These are phyloP conservation scores for Candida sp. DNA, from an alignment of 1,139 yeast species.

Conservation along the genomic window DNA sequence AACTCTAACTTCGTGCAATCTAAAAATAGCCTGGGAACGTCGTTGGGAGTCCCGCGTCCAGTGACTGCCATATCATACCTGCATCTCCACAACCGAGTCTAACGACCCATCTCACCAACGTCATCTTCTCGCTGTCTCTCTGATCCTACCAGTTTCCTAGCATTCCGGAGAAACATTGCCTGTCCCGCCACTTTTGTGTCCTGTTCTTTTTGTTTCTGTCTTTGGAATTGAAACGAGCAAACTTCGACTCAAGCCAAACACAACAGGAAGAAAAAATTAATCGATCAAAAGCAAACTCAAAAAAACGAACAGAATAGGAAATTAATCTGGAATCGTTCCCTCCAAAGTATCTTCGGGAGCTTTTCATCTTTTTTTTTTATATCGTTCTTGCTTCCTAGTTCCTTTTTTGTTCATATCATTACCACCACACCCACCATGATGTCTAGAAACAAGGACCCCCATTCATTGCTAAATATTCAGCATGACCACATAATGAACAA, in stretches of 20 bases:
- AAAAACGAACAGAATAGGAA: neutral
- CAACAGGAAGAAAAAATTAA: neutral
- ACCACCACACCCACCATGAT: neutral
- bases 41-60: too few species aligned
- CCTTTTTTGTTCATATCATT: neutral
- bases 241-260: neutral
- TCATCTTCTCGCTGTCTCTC: neutral
- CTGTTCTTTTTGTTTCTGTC: neutral
- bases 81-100: too few species aligned
- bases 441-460: slow-evolving; percentile 31
- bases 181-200: too few species aligned
- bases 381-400: neutral
- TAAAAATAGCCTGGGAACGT: too few species aligned
- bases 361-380: neutral
- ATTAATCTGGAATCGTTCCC: neutral
- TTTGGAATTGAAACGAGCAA: neutral
- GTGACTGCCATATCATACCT: too few species aligned
- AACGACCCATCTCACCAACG: too few species aligned
- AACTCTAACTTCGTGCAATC: too few species aligned
- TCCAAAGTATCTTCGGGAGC: neutral
- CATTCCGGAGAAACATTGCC: neutral
- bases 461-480: slow-evolving; percentile 39
- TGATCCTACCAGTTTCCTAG: neutral
- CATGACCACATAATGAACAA: slow-evolving; percentile 37
- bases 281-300: neutral